phyloP scores from a whole-genome alignment of 768 basidiomycete species.

The Boletus rex-veris region DNA sequence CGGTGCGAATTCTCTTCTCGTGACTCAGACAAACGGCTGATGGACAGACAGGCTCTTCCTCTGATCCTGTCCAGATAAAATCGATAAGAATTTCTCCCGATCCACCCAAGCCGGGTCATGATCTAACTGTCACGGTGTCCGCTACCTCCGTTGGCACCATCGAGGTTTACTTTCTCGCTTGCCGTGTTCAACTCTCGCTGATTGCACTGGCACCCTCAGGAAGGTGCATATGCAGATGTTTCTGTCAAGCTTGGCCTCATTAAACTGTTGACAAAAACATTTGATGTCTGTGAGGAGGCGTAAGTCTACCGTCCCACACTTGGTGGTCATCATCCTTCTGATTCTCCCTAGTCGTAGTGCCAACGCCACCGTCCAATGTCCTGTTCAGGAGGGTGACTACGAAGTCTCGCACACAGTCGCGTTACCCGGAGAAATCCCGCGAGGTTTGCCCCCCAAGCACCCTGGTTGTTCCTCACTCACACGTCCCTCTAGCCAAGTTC shows the following conservation, averaged over 20 bases:
- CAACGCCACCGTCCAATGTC: constrained; percentile 79
- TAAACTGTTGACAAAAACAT: constrained; percentile 78
- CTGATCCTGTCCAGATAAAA: constrained; percentile 56
- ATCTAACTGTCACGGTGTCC: constrained; percentile 80
- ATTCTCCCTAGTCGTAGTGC: constrained; percentile 55
- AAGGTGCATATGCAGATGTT: constrained; percentile 89
- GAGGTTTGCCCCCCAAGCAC: constrained; percentile 41
- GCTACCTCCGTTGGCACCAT: constrained; percentile 58
- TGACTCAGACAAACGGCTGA: background rate
- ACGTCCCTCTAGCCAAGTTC: constrained; percentile 70
- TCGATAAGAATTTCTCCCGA: constrained; percentile 79
- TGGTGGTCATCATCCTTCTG: background rate
- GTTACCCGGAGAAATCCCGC: constrained; percentile 89
- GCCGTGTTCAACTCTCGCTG: constrained; percentile 1
- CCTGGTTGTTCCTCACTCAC: background rate
- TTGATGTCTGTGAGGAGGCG: constrained; percentile 94
- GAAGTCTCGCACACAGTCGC: constrained; percentile 77
- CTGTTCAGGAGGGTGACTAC: constrained; percentile 70
- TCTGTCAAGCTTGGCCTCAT: constrained; percentile 90
- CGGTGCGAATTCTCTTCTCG: constrained; percentile 48
- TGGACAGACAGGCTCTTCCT: constrained; percentile 37
- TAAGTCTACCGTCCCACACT: constrained; percentile 42
- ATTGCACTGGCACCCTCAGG: constrained; percentile 44
- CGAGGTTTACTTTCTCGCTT: constrained; percentile 46
- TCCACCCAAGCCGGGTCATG: constrained; percentile 83